These are phyloP conservation scores for Boletus subcaerulescens DNA, from an alignment of 768 basidiomycete species.

Conservation along the genomic window DNA sequence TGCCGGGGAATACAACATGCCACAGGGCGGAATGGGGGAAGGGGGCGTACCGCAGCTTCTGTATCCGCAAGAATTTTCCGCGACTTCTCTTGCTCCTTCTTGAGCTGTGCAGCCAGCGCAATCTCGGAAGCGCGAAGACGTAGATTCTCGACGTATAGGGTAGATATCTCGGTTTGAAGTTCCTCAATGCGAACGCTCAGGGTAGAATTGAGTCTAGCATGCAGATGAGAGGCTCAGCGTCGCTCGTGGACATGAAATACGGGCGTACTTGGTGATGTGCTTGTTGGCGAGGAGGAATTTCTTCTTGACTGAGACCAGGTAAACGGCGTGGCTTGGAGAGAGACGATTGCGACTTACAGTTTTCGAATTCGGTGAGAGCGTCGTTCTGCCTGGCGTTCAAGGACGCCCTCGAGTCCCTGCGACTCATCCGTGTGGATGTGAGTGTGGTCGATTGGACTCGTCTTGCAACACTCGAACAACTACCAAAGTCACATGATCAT, in stretches of 20 bases:
- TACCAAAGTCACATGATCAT: constrained; percentile 27
- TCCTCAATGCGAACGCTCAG: constrained; percentile 83
- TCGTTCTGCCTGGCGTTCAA: constrained; percentile 69
- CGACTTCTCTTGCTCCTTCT: constrained; percentile 77
- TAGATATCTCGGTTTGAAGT: constrained; percentile 77
- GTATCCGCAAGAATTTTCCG: constrained; percentile 68
- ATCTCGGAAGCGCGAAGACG: constrained; percentile 80
- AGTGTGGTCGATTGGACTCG: constrained; percentile 23
- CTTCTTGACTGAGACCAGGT: constrained; percentile 73
- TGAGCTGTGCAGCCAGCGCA: constrained; percentile 69
- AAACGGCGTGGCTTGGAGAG: constrained; percentile 1
- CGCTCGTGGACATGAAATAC: not conserved
- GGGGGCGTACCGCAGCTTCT: constrained; percentile 63
- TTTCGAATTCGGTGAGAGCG: constrained; percentile 81
- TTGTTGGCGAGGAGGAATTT: constrained; percentile 89
- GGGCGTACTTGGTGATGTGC: constrained; percentile 80
- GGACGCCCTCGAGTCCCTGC: constrained; percentile 41
- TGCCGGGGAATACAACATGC: constrained; percentile 8
- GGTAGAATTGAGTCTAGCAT: constrained; percentile 73
- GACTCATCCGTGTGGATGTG: constrained; percentile 29
- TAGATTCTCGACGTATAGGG: constrained; percentile 80
- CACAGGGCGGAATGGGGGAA: constrained; percentile 7
- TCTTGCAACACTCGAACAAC: constrained; percentile 31
- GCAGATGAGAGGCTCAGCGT: constrained; percentile 6
- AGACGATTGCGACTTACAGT: constrained; percentile 50